Base-by-base conservation (phyloP, 371 early-diverging fungal genomes). In the Syncephalis plumigaleata region DNA sequence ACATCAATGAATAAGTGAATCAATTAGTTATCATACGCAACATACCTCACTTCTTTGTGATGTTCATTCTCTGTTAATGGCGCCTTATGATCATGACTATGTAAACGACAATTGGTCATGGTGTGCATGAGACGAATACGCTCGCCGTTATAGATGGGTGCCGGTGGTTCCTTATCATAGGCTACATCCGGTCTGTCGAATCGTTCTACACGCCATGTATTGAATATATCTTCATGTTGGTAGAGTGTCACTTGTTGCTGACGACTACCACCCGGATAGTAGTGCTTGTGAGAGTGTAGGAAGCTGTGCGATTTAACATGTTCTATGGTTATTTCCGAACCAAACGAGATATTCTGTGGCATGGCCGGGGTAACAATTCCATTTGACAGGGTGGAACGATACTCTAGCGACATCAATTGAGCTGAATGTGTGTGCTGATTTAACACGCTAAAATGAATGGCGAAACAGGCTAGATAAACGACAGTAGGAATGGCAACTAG, bases 181-280 rank as follows among this genome's bases (percentile, higher is more conserved):
- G 63, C 53, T 23, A 60, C 24, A 1, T 63, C 45, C 21, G 65
- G 57, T 40, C 68, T 63, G 5, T 64, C 58, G 36, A 40, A 13
- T 50, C 67, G 75, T 38, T 72, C 57, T 45, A 87, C 65, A 7
- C 66, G 59, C 92, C 93, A 97, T 7, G 74, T 27, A 63, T 93
- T 92, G 71, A 94, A 94, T 18, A 61, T 46, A 57, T 95, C 94
- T 7, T 70, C 67, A 61, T 82, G 84, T 13, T 86, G 81, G 60
- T 97, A 96, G 9, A 84, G 64, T 2, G 93, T 90, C 7, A 97
- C 75, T 65, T 93, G 90, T 73, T 97, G 96, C 46, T 94, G 84
- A 40, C 78, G 77, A 52, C 82, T 84, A 39, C 81, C 84, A 36
- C 77, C 73, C 36, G 81, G 78, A 58, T 87, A 94, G 25, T 56